A percentile compares a stretch with the other conserved stretches of the same genome.
Conservation (phyloP, 2,329 filamentous ascomycete species). For the Diaporthe nobilis region DNA sequence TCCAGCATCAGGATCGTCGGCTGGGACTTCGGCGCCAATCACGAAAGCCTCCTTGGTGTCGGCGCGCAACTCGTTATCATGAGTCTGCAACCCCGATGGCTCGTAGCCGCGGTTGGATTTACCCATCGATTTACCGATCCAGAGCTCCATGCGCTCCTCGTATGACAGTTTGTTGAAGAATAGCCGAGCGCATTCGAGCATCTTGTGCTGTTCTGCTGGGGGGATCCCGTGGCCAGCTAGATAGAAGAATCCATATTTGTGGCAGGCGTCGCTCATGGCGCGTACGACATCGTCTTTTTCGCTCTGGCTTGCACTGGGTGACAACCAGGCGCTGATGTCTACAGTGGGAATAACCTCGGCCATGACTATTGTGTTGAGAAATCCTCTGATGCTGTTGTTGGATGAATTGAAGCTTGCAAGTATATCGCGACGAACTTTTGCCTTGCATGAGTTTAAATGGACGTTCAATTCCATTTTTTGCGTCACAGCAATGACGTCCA, state of each 20-base stretch:
- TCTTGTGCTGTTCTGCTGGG: neutral
- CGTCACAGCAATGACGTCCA: no score
- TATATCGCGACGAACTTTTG: no score
- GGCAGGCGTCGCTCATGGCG: neutral
- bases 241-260: conserved; percentile 1
- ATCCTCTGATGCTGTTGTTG: neutral
- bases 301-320: neutral
- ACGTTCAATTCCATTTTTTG: no score
- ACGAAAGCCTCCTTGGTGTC: conserved; percentile 1
- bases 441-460: neutral
- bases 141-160: neutral
- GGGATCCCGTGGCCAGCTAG: neutral
- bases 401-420: no score
- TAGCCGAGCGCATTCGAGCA: neutral
- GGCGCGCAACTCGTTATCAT: neutral
- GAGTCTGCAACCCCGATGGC: neutral
- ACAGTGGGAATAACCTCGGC: neutral
- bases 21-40: neutral
- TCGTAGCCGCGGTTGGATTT: neutral
- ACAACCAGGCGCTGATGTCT: conserved; percentile 2
- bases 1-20: neutral
- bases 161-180: conserved; percentile 1
- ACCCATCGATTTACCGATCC: neutral
- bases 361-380: neutral
- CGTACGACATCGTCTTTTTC: neutral